Evolutionary conservation across 2,329 filamentous ascomycete genomes (phyloP).

Genomic region (Fusarium graminum): DNA sequence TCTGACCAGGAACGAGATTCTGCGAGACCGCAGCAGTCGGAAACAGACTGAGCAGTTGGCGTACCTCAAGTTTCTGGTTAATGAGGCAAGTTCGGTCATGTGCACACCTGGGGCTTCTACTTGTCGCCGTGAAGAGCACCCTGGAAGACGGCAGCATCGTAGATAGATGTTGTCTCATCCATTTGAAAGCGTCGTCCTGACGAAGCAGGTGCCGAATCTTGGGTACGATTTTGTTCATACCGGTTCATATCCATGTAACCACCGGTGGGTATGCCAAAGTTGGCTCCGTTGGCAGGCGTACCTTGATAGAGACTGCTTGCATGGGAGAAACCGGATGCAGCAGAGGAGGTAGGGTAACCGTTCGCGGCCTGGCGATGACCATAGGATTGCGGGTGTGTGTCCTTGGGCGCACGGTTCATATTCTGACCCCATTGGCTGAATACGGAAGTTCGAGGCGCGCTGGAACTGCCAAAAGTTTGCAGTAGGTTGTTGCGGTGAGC

Average conservation of each 20-base stretch:
- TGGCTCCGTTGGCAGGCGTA: slow-evolving; percentile 55
- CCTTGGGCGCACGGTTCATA: slow-evolving; percentile 34
- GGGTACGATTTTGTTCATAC: slow-evolving; percentile 31
- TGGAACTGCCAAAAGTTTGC: slow-evolving; percentile 52
- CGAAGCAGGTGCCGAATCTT: slow-evolving; percentile 35
- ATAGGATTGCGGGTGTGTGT: slow-evolving; percentile 41
- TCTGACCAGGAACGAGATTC: slow-evolving; percentile 25
- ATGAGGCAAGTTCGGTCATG: slow-evolving; percentile 1
- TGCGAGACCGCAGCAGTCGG: slow-evolving; percentile 10
- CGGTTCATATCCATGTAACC: slow-evolving; percentile 31
- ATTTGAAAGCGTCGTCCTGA: slow-evolving; percentile 50
- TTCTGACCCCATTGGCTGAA: slow-evolving; percentile 52
- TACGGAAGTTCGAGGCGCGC: slow-evolving; percentile 49
- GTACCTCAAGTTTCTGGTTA: not conserved
- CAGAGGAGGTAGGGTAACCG: slow-evolving; percentile 47
- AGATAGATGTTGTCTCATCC: slow-evolving; percentile 53
- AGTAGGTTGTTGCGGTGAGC: slow-evolving; percentile 54
- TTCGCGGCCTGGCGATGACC: slow-evolving; percentile 27
- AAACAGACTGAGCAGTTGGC: slow-evolving; percentile 8
- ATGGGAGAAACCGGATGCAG: slow-evolving; percentile 59
- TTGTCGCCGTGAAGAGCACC: slow-evolving; percentile 52
- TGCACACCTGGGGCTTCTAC: slow-evolving; percentile 25
- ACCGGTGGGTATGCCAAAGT: slow-evolving; percentile 34
- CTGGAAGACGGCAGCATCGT: slow-evolving; percentile 54
- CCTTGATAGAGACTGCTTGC: slow-evolving; percentile 65